These are phyloP conservation scores for Toxicodendron radicans DNA, from an alignment of 345 rosid species.

Conservation along the genomic window DNA sequence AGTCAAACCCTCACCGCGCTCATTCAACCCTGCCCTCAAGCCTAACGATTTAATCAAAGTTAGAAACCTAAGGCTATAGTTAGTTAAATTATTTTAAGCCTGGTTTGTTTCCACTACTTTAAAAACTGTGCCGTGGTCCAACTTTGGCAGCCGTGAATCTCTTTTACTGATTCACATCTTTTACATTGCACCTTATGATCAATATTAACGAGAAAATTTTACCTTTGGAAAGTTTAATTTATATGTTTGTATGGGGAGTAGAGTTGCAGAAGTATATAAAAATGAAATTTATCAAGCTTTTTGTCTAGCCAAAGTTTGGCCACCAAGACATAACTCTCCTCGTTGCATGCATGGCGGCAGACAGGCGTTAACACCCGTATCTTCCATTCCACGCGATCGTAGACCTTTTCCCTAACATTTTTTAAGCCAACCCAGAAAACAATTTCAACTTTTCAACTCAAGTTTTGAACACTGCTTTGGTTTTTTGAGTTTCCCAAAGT, in stretches of 20 bases:
- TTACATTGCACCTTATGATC: neutral
- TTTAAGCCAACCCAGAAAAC: slow-evolving; percentile 17
- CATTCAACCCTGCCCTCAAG: neutral
- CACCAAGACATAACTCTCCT: slow-evolving; percentile 30
- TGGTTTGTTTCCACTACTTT: slow-evolving; percentile 17
- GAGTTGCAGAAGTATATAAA: neutral
- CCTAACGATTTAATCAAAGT: neutral
- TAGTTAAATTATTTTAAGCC: slow-evolving; percentile 7
- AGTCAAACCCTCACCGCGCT: neutral
- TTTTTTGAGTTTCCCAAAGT: slow-evolving; percentile 34
- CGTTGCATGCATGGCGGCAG: slow-evolving; percentile 65
- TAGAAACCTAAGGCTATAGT: neutral
- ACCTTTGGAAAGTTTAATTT: neutral
- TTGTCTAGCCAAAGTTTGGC: slow-evolving; percentile 14
- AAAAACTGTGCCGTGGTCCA: slow-evolving; percentile 27
- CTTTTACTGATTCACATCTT: neutral
- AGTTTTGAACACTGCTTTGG: slow-evolving; percentile 13
- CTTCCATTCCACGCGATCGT: slow-evolving; percentile 53
- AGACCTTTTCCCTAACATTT: slow-evolving; percentile 23
- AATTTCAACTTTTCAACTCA: slow-evolving; percentile 18
- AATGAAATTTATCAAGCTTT: neutral
- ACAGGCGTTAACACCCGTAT: slow-evolving; percentile 44
- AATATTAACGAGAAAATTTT: neutral
- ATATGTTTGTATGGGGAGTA: slow-evolving; percentile 7
- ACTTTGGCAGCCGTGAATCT: slow-evolving; percentile 18